Base-by-base conservation (phyloP, 1,139 yeast genomes). In the Protomyces inouyei region DNA sequence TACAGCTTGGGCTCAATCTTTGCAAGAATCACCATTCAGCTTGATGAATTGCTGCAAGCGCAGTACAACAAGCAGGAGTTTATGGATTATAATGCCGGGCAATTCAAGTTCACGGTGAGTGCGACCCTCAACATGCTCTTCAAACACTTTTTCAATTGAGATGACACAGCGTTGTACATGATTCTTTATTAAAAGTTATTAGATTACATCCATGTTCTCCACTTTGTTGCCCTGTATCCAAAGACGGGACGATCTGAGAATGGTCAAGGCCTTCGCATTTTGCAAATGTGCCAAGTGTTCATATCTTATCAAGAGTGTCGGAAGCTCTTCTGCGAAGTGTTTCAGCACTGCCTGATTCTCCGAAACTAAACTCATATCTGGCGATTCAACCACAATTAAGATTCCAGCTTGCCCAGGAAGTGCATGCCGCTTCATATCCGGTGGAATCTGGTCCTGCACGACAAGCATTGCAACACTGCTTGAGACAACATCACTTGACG, bases 1-100 rank as follows among this genome's bases (percentile, higher is more conserved):
- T 76, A 81, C 3, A 81, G 81, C 70, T 85, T 84, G 12, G 73
- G 77, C 9, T 68, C 78, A 25, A 80, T 81, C 3, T 88, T 87
- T 3, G 88, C 87, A 0, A 75, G 77, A 18, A 77, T 78, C 25
- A 77, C 79, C 14, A 72, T 87, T 23, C 79, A 88, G 0, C 76
- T 88, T 66, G 96, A 90, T 71, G 85, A 87, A 60, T 75, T 90
- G 64, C 78, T 90, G 67, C 82, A 82, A 57, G 80, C 82, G 67
- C 96, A 89, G 74, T 88, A 64, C 83, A 69, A 73, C 69, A 48
- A 70, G 32, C 16, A 18, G 16, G 59, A 54, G 51, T 6, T 45
- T n/a, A 37, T 46, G 21, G 64, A 60, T 6, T 40, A 60, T 4
- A 38, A 38, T 38, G 16, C 43, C 64, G 71, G 65, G 63, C 40